Conservation (phyloP, 768 basidiomycete species). For the Pseudohyphozyma bogoriensis region DNA sequence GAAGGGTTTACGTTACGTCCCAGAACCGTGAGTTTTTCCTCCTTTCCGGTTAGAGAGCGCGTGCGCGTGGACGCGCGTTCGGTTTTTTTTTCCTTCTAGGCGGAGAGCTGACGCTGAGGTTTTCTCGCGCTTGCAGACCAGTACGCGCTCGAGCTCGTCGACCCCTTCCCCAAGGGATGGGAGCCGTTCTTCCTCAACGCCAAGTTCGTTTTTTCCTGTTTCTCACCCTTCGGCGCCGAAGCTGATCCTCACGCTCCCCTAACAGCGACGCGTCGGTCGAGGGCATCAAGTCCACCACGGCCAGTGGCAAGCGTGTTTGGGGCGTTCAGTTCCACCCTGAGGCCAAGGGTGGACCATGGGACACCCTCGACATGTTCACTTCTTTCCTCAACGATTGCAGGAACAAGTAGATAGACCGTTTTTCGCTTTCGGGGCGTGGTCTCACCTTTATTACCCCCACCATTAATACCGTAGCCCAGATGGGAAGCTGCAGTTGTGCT, state of each 20-base stretch:
- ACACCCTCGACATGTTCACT: neutral
- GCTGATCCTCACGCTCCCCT: neutral
- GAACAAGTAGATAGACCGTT: too few relatives aligned
- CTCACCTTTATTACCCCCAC: too few relatives aligned
- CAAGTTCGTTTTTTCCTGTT: slow-evolving; percentile 44
- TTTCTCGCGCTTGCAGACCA: slow-evolving; percentile 55
- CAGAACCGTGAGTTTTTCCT: slow-evolving; percentile 41
- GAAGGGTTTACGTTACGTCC: slow-evolving; percentile 94
- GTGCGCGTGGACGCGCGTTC: neutral
- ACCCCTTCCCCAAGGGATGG: slow-evolving; percentile 94
- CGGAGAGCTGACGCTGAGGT: neutral
- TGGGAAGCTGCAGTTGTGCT: too few relatives aligned
- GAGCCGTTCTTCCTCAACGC: slow-evolving; percentile 99
- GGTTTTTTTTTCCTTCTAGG: neutral
- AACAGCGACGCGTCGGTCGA: slow-evolving; percentile 80
- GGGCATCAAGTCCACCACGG: slow-evolving; percentile 87
- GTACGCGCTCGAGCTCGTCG: slow-evolving; percentile 85
- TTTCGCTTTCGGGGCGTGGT: too few relatives aligned
- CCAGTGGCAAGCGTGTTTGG: slow-evolving; percentile 85
- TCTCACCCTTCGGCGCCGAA: slow-evolving; percentile 1
- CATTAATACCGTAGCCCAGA: too few relatives aligned
- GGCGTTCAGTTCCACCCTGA: slow-evolving; percentile 99
- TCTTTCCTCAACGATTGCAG: slow-evolving; percentile 5
- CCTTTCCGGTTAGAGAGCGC: slow-evolving; percentile 2
- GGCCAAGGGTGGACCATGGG: slow-evolving; percentile 54